Evolutionary conservation across 2,329 filamentous ascomycete genomes (phyloP), one percentile per base, ranked within the genome.

Genomic region (Claviceps sp.): DNA sequence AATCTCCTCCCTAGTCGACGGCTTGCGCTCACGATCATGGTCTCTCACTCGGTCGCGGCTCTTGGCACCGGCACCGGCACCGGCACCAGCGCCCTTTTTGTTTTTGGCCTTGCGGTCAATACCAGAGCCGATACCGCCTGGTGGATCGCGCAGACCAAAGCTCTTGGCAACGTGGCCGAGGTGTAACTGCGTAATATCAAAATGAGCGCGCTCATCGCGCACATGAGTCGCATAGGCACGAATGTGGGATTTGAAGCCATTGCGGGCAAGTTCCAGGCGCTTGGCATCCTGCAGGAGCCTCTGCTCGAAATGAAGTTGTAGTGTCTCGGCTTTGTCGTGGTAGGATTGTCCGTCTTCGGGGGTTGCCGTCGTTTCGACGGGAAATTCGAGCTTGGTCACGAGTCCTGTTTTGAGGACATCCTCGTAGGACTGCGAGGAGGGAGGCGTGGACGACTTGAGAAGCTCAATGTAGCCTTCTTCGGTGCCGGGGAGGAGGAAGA

Each of bases 181-280:
- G 66, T 98, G 93, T 47, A 98, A 71, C 61, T 87, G 81, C 55
- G 88, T 89, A 68, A 96, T 94, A 66, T 97, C 87, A 66, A 98
- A 98, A 64, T 86, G 90, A 50, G 74, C 73, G 50, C 93, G 78
- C 70, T 98, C 93, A 44, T 84, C 83, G 34, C 87, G 84, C 30
- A 91, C 80, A 67, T 98, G 93, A 0, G 93, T 98, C 2, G 93
- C 89, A 65, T 98, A 98, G 1, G 93, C 93, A 51, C 93, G 79
- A 51, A 98, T 84, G 62, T 97, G 90, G 49, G 87, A 93, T 64
- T 94, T 89, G 71, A 87, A 98, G 0, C 85, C 93, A 58, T 87
- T 82, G 19, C 89, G 80, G 0, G 87, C 91, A 61, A 89, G 78
- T 60, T 95, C 89, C 4, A 95, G 78, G 41, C 86, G 79, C 52